phyloP scores from a whole-genome alignment of 495 filamentous ascomycete species.

The Rostrohypoxylon terebratum region DNA sequence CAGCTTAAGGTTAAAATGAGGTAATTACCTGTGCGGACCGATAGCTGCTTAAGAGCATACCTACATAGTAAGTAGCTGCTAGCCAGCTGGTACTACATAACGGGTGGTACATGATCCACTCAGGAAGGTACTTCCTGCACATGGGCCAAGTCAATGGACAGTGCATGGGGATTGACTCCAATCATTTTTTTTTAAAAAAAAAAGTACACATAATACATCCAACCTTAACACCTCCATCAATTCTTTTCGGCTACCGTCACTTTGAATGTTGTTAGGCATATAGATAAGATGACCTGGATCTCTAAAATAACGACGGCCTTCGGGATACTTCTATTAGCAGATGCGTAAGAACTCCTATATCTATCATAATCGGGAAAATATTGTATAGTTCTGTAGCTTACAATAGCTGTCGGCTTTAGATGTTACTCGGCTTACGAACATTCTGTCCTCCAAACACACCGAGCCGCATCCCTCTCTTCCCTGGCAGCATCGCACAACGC shows the following conservation, averaged over 20 bases:
- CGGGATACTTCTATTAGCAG: slow-evolving; percentile 74
- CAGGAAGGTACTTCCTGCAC: neutral
- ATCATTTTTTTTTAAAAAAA: neutral
- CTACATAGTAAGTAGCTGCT: no score
- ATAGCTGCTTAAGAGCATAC: slow-evolving; percentile 37
- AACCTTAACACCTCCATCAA: slow-evolving; percentile 15
- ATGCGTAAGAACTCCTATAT: slow-evolving; percentile 69
- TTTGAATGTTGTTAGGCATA: neutral
- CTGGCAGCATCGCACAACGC: slow-evolving; percentile 50
- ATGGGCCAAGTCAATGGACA: neutral
- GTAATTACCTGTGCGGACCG: slow-evolving; percentile 38
- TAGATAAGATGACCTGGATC: slow-evolving; percentile 70
- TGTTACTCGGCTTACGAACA: slow-evolving; percentile 91
- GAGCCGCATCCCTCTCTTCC: slow-evolving; percentile 62
- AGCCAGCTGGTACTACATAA: slow-evolving; percentile 30
- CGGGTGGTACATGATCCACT: slow-evolving; percentile 8
- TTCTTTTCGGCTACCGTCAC: slow-evolving; percentile 8
- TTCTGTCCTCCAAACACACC: slow-evolving; percentile 72
- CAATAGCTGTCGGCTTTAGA: slow-evolving; percentile 55
- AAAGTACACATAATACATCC: neutral
- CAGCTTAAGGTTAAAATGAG: slow-evolving; percentile 36
- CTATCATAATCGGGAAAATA: neutral
- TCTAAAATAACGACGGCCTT: slow-evolving; percentile 72
- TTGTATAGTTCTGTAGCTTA: slow-evolving; percentile 4
- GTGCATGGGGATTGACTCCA: neutral